These are phyloP conservation scores for Aspergillus clavatus DNA, from an alignment of 2,329 filamentous ascomycete genomes.

Conservation along the genomic window DNA sequence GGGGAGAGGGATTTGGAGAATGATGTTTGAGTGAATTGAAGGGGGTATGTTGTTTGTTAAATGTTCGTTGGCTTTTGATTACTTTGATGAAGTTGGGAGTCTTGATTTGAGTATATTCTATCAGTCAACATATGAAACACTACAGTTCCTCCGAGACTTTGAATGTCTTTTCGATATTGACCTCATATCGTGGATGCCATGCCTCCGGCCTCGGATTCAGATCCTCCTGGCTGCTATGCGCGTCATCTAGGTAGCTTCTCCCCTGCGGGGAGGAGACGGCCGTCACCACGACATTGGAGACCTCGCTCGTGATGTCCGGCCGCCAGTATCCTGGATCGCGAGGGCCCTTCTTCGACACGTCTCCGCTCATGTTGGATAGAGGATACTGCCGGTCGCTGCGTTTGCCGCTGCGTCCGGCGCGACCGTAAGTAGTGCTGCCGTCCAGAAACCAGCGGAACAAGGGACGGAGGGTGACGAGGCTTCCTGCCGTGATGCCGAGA, in stretches of 20 bases:
- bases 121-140: background rate
- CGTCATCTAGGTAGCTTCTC: constrained; percentile 1
- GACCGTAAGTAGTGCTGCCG: background rate
- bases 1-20: no score
- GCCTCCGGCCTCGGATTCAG: constrained; percentile 3
- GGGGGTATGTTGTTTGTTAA: no score
- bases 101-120: no score
- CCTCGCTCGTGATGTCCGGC: constrained; percentile 4
- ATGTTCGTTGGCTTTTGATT: no score
- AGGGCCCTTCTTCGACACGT: background rate
- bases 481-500: constrained; percentile 36
- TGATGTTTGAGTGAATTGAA: no score
- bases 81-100: no score
- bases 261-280: constrained; percentile 17
- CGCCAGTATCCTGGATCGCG: background rate
- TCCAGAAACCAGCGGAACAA: constrained; percentile 29
- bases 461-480: constrained; percentile 39
- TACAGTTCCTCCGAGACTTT: background rate
- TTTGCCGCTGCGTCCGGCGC: background rate
- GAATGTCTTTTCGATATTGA: background rate
- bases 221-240: constrained; percentile 20
- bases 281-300: constrained; percentile 20
- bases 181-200: background rate
- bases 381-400: background rate
- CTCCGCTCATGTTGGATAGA: background rate